These are phyloP conservation scores for Mycena alexandri DNA, from an alignment of 768 basidiomycete genomes.

Conservation along the genomic window DNA sequence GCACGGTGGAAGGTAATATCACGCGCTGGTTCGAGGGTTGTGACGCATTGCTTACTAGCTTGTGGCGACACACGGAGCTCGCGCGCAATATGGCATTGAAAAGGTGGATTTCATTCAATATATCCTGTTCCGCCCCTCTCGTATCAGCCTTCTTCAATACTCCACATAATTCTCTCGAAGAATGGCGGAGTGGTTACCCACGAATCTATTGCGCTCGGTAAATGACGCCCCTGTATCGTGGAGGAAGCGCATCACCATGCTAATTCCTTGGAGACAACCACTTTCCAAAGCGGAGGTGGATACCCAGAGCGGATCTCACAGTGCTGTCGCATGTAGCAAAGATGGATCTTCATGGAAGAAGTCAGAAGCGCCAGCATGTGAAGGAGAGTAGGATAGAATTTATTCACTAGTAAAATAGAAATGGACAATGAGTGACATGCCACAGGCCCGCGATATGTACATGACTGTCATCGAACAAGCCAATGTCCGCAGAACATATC, in stretches of 20 bases:
- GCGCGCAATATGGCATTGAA: too few relatives aligned
- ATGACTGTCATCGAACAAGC: slow-evolving; percentile 23
- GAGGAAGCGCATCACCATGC: background rate
- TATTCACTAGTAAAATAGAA: background rate
- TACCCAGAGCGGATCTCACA: slow-evolving; percentile 8
- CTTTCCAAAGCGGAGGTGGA: background rate
- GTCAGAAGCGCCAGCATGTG: too few relatives aligned
- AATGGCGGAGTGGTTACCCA: background rate
- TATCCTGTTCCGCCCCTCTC: background rate
- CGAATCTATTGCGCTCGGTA: background rate
- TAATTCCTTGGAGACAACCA: slow-evolving; percentile 21
- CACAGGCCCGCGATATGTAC: slow-evolving; percentile 10
- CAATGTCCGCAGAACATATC: slow-evolving; percentile 17
- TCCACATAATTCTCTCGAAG: slow-evolving; percentile 6
- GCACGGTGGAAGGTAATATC: background rate
- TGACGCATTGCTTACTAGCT: background rate
- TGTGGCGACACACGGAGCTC: too few relatives aligned
- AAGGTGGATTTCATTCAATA: too few relatives aligned
- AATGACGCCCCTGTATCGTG: background rate
- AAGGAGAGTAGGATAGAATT: too few relatives aligned
- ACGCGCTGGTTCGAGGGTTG: background rate
- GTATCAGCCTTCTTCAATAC: background rate
- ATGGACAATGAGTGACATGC: slow-evolving; percentile 29
- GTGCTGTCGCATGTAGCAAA: too few relatives aligned
- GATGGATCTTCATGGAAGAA: too few relatives aligned